Evolutionary conservation across 2,329 filamentous ascomycete species (phyloP), one percentile per base, ranked within the genome.

Genomic region (Lecanosticta acicola): DNA sequence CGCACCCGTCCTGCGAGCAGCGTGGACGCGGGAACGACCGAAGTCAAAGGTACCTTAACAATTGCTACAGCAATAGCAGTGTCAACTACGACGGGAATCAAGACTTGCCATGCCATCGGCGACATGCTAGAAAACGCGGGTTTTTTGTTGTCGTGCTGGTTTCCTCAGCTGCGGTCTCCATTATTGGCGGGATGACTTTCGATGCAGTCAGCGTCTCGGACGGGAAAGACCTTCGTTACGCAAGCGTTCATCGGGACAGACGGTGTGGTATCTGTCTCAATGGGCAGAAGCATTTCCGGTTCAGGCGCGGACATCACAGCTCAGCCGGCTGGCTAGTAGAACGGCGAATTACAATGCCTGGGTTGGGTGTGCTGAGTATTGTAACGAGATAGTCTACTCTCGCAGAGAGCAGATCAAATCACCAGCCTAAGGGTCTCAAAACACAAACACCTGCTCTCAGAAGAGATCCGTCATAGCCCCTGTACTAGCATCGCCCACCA

Each of bases 381-480:
- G 35, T 29, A 11, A 29, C 11, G 24, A 29, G 24, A 29, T 11
- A 11, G 24, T 29, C 11, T 29, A 11, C 5, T 29, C n/a, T n/a
- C n/a, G n/a, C n/a, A n/a, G n/a, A n/a, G n/a, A n/a, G n/a, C n/a
- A n/a, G n/a, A n/a, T n/a, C n/a, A n/a, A n/a, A n/a, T n/a, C n/a
- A n/a, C n/a, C n/a, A n/a, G n/a, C n/a, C n/a, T n/a, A n/a, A n/a
- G n/a, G n/a, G n/a, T n/a, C n/a, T n/a, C n/a, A n/a, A n/a, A n/a
- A n/a, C n/a, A n/a, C n/a, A n/a, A n/a, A n/a, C n/a, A n/a, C n/a
- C n/a, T n/a, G n/a, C n/a, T n/a, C n/a, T n/a, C n/a, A n/a, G n/a
- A n/a, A n/a, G n/a, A n/a, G n/a, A 71, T 95, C 90, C 32, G 90
- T 95, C 69, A 95, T 85, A 7, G 89, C 89, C 3, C 91, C 91